phyloP scores from a whole-genome alignment of 1,139 yeast genomes.

The Hansenula sp. region DNA sequence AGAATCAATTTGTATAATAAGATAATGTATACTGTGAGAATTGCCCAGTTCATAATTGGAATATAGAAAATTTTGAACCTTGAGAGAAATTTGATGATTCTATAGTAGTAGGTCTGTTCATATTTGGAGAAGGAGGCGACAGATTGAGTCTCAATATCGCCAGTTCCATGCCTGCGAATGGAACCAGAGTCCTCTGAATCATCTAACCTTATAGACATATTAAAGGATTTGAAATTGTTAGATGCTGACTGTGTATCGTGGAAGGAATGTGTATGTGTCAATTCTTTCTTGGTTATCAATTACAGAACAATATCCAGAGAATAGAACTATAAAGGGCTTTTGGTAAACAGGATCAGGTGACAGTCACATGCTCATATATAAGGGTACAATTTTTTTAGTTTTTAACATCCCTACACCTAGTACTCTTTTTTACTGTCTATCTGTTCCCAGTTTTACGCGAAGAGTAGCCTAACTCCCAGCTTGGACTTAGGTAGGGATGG shows the following conservation, averaged over 20 bases:
- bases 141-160: conserved; percentile 1
- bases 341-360: no score
- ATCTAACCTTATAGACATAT: neutral
- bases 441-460: no score
- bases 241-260: no score
- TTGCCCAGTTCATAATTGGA: conserved; percentile 51
- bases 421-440: no score
- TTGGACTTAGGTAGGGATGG: no score
- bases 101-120: conserved; percentile 14
- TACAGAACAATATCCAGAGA: no score
- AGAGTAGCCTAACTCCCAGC: no score
- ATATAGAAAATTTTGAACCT: conserved; percentile 20
- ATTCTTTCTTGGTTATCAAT: neutral
- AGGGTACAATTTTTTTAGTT: no score
- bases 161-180: neutral
- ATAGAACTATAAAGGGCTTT: neutral
- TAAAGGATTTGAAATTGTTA: neutral
- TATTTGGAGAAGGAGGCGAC: conserved; percentile 4
- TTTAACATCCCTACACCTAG: no score
- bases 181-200: conserved; percentile 1
- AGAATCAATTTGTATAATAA: conserved; percentile 50
- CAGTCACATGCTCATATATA: no score
- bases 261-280: neutral
- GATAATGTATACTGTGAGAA: conserved; percentile 43
- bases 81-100: conserved; percentile 16